These are phyloP conservation scores for Heterobasidion occidentale DNA, from an alignment of 1,284 basidiomycete species.

Conservation along the genomic window DNA sequence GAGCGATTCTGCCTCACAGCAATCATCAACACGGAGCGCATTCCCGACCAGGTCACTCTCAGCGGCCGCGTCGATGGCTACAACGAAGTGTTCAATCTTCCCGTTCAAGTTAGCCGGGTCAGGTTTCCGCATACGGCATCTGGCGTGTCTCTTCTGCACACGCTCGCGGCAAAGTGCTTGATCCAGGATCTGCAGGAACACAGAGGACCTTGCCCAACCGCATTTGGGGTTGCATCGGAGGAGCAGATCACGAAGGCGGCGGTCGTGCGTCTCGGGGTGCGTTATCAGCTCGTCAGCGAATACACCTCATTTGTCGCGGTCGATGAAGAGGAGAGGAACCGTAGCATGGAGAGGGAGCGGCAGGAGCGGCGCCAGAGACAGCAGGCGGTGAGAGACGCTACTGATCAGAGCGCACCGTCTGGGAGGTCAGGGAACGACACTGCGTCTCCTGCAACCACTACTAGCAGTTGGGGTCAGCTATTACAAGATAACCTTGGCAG, in stretches of 20 bases:
- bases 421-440: neutral
- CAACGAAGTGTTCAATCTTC: conserved; percentile 21
- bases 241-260: conserved; percentile 32
- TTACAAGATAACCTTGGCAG: too few species aligned
- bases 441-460: neutral
- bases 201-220: conserved; percentile 1
- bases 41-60: conserved; percentile 33
- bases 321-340: conserved; percentile 15
- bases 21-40: conserved; percentile 23
- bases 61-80: conserved; percentile 27
- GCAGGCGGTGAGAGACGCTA: neutral
- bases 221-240: conserved; percentile 10
- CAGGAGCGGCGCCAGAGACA: neutral
- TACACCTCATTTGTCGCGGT: conserved; percentile 53
- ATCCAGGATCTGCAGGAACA: conserved; percentile 36
- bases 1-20: conserved; percentile 36
- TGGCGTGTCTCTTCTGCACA: conserved; percentile 34
- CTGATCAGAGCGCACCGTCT: neutral
- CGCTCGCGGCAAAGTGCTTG: conserved; percentile 43
- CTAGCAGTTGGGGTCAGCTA: too few species aligned
- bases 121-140: conserved; percentile 1
- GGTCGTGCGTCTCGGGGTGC: conserved; percentile 39
- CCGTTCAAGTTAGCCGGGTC: conserved; percentile 26
- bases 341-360: neutral
- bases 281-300: conserved; percentile 42